phyloP scores from a whole-genome alignment of 228 moss, liverwort and hornwort species.

The Sphagnum fallax region DNA sequence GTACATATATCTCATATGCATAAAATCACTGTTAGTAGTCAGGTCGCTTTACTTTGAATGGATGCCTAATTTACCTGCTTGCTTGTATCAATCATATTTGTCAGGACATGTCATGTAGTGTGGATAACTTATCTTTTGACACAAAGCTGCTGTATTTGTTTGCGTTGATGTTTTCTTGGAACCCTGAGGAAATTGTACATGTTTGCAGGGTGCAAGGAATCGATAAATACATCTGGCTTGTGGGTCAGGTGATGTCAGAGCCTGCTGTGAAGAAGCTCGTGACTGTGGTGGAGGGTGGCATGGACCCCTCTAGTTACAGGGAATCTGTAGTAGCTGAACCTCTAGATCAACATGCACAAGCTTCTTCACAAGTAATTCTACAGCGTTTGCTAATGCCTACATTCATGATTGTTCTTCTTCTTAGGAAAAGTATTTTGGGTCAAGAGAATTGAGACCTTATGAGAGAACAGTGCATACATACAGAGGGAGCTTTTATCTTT shows the following conservation, averaged over 20 bases:
- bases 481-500: background rate
- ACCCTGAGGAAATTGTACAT: background rate
- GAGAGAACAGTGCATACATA: background rate
- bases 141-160: too few relatives aligned
- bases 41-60: background rate
- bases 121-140: too few relatives aligned
- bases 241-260: conserved; percentile 92
- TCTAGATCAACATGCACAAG: conserved; percentile 20
- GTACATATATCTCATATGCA: conserved; percentile 18
- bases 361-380: conserved; percentile 36
- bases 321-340: conserved; percentile 46
- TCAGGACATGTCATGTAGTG: too few relatives aligned
- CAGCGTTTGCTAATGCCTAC: conserved; percentile 7
- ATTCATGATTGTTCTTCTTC: conserved; percentile 7
- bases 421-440: background rate
- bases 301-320: conserved; percentile 36
- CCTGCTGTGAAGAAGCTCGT: conserved; percentile 77
- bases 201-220: conserved; percentile 80
- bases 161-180: too few relatives aligned
- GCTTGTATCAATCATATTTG: background rate
- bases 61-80: background rate
- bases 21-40: background rate
- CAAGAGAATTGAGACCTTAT: background rate
- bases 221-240: conserved; percentile 95
- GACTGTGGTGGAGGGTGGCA: conserved; percentile 44